phyloP scores from a whole-genome alignment of 495 filamentous ascomycete species.

The Apiosordaria backusii region DNA sequence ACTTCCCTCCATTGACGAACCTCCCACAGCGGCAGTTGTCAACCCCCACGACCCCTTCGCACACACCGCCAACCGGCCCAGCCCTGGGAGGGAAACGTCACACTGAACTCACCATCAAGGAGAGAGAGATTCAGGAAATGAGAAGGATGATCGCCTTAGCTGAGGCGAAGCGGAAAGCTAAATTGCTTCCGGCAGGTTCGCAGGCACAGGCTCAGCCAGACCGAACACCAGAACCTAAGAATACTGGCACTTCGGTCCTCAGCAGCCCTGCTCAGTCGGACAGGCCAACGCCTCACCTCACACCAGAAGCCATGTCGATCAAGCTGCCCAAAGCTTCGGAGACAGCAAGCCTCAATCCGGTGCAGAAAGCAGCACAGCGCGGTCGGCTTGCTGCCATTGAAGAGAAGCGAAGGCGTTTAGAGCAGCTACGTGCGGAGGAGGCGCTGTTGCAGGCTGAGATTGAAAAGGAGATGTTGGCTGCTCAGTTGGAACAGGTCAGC shows the following conservation, averaged over 20 bases:
- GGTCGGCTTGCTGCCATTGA: conserved; percentile 54
- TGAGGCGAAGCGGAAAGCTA: conserved; percentile 59
- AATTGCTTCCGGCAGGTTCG: conserved; percentile 23
- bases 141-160: conserved; percentile 72
- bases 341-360: conserved; percentile 13
- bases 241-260: conserved; percentile 16
- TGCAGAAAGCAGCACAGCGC: conserved; percentile 41
- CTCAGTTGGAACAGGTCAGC: conserved; percentile 54
- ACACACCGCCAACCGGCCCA: conserved; percentile 36
- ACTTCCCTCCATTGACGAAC: conserved; percentile 46
- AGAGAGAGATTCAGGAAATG: conserved; percentile 69
- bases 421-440: conserved; percentile 54
- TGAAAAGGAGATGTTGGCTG: conserved; percentile 43
- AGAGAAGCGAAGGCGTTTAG: conserved; percentile 49
- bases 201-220: conserved; percentile 27
- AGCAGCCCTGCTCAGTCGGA: conserved; percentile 17
- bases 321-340: conserved; percentile 24
- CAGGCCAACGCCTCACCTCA: conserved; percentile 20
- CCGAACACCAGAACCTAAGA: conserved; percentile 36
- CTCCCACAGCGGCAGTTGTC: conserved; percentile 37
- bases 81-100: conserved; percentile 22
- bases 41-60: conserved; percentile 34
- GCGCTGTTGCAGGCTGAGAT: conserved; percentile 57
- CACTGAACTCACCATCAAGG: conserved; percentile 60
- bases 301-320: conserved; percentile 21